Evolutionary conservation across 2,329 filamentous ascomycete genomes (phyloP).

Genomic region (Diatrype stigma): DNA sequence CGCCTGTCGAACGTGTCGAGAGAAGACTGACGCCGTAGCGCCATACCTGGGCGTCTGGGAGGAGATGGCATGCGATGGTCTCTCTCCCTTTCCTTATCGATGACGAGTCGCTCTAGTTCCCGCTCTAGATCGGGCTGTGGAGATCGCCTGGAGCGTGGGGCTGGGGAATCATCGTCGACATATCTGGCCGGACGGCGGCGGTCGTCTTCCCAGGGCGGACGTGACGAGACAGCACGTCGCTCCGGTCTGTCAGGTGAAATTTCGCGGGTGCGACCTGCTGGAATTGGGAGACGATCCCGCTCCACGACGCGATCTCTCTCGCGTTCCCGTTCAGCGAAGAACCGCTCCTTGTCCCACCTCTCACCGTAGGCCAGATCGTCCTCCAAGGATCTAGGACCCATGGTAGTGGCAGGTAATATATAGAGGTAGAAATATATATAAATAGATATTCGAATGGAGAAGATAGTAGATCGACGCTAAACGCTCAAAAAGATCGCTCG

Average conservation of each 20-base stretch:
- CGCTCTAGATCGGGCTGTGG: constrained; percentile 48
- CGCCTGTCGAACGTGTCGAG: constrained; percentile 85
- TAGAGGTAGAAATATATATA: too few species aligned
- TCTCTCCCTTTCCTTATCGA: constrained; percentile 53
- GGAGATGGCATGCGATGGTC: constrained; percentile 46
- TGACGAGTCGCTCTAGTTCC: constrained; percentile 36
- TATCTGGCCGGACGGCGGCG: constrained; percentile 38
- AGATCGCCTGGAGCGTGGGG: constrained; percentile 30
- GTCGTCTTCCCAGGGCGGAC: constrained; percentile 43
- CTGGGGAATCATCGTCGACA: constrained; percentile 49
- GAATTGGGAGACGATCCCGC: constrained; percentile 43
- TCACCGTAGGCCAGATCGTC: constrained; percentile 34
- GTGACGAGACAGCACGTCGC: constrained; percentile 23
- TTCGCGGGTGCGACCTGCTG: constrained; percentile 37
- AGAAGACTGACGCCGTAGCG: constrained; percentile 79
- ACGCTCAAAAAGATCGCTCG: too few species aligned
- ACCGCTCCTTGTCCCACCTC: constrained; percentile 55
- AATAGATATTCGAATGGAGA: not conserved
- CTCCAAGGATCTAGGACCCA: constrained; percentile 28
- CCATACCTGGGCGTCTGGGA: constrained; percentile 55
- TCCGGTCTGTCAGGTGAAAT: constrained; percentile 45
- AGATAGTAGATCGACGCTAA: not conserved
- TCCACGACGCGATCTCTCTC: constrained; percentile 51
- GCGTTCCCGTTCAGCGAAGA: constrained; percentile 40
- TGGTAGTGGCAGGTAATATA: constrained; percentile 20